Evolutionary conservation across 345 rosid genomes (phyloP).

Genomic region (Viola odorata): DNA sequence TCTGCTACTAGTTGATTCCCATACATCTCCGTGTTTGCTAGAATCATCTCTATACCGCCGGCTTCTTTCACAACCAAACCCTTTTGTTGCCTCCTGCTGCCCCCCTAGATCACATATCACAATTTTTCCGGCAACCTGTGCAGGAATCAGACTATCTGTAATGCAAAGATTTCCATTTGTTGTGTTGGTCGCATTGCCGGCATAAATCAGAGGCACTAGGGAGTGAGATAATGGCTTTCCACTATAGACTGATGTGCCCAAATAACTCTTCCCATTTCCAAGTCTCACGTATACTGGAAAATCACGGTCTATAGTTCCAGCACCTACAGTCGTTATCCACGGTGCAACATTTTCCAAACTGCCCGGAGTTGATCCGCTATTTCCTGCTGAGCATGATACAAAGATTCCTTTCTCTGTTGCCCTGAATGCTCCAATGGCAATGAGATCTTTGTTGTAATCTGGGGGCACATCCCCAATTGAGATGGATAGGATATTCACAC

Average conservation of each 20-base stretch:
- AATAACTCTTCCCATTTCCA: neutral
- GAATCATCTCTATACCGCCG: slow-evolving; percentile 68
- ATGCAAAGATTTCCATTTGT: slow-evolving; percentile 23
- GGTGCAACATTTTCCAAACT: neutral
- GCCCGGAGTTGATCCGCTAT: neutral
- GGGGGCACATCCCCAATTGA: neutral
- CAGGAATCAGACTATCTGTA: slow-evolving; percentile 30
- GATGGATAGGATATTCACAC: neutral
- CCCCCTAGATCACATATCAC: slow-evolving; percentile 62
- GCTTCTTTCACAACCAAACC: slow-evolving; percentile 63
- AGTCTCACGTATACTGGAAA: neutral
- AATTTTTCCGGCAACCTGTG: slow-evolving; percentile 48
- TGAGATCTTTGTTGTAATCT: neutral
- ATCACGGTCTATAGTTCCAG: neutral
- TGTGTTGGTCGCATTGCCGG: neutral
- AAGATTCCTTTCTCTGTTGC: neutral
- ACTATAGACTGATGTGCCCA: neutral
- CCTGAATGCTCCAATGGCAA: neutral
- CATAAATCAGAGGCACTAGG: neutral
- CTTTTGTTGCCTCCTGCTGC: slow-evolving; percentile 56
- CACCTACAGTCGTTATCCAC: neutral
- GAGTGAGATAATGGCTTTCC: neutral
- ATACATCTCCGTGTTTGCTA: slow-evolving; percentile 46
- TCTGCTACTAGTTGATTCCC: slow-evolving; percentile 80
- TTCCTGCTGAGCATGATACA: neutral